Percentiles rank a stretch among this genome's conserved stretches.
Evolutionary conservation across 768 basidiomycete species (phyloP).

Genomic region (Scleroderma citrinum): DNA sequence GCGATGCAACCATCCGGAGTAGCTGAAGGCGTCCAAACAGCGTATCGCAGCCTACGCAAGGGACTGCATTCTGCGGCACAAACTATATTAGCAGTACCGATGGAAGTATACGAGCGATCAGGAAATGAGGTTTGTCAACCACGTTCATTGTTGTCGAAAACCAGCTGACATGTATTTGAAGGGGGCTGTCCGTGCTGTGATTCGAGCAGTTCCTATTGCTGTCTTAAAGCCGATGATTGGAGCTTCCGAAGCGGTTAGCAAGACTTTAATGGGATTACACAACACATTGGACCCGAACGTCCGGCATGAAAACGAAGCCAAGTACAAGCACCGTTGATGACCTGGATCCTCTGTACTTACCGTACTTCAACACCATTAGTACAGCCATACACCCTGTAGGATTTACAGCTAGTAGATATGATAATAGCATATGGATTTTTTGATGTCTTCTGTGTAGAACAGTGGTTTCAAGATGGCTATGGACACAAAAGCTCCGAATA

Average conservation of each 20-base stretch:
- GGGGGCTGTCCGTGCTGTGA: slow-evolving; percentile 91
- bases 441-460: too few species aligned
- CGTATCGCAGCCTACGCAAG: slow-evolving; percentile 81
- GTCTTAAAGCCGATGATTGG: slow-evolving; percentile 98
- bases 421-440: too few species aligned
- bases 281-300: slow-evolving; percentile 88
- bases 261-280: slow-evolving; percentile 89
- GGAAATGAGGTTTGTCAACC: slow-evolving; percentile 69
- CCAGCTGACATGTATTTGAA: slow-evolving; percentile 25
- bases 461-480: too few species aligned
- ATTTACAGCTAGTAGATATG: too few species aligned
- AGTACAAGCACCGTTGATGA: slow-evolving; percentile 78
- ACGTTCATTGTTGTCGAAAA: background rate
- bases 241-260: slow-evolving; percentile 92
- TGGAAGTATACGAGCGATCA: slow-evolving; percentile 97
- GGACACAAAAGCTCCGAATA: too few species aligned
- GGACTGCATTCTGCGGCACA: slow-evolving; percentile 94
- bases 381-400: background rate
- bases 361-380: background rate
- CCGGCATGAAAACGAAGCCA: slow-evolving; percentile 80
- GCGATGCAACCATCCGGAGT: slow-evolving; percentile 86
- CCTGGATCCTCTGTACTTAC: slow-evolving; percentile 18
- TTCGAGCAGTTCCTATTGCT: slow-evolving; percentile 95
- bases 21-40: slow-evolving; percentile 81
- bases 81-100: slow-evolving; percentile 96